A percentile compares a stretch with the other conserved stretches of the same genome.
Evolutionary conservation across 495 filamentous ascomycete genomes (phyloP).

Genomic region (Aspergillus conjunctus): DNA sequence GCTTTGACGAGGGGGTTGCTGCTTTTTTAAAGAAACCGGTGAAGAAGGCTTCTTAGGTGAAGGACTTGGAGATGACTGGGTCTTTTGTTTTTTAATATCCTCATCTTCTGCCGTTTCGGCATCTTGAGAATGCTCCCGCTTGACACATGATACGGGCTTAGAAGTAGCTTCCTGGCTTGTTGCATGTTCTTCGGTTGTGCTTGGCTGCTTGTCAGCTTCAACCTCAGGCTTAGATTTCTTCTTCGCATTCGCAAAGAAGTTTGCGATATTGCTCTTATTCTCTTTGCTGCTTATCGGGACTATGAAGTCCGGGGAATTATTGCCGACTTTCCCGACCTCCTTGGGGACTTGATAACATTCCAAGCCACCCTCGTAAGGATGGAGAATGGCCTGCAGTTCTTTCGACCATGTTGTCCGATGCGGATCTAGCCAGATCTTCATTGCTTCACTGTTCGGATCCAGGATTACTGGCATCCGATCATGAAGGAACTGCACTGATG

Average conservation of each 20-base stretch:
- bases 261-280: constrained; percentile 89
- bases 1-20: constrained; percentile 2
- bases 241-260: constrained; percentile 75
- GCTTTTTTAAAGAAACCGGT: constrained; percentile 22
- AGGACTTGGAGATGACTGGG: constrained; percentile 15
- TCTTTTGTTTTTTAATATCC: constrained; percentile 35
- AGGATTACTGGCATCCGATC: constrained; percentile 95
- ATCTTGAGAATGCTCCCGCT: constrained; percentile 56
- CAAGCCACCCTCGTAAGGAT: constrained; percentile 76
- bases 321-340: constrained; percentile 95
- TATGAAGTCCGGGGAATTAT: constrained; percentile 80
- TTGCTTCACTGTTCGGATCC: constrained; percentile 69
- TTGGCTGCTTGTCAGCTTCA: constrained; percentile 25
- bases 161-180: constrained; percentile 52
- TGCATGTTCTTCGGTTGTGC: constrained; percentile 18
- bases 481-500: constrained; percentile 81
- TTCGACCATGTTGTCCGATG: constrained; percentile 68
- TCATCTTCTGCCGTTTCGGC: constrained; percentile 23
- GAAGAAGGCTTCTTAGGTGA: constrained; percentile 21
- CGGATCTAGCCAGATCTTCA: constrained; percentile 81
- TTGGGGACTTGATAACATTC: constrained; percentile 84
- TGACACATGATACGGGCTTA: constrained; percentile 52
- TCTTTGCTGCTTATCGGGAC: constrained; percentile 78
- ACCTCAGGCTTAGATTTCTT: constrained; percentile 29
- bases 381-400: constrained; percentile 74